Percentiles rank a stretch among this genome's conserved stretches.
These are phyloP conservation scores for Delitschia confertaspora DNA, from an alignment of 495 filamentous ascomycete species.

Conservation along the genomic window DNA sequence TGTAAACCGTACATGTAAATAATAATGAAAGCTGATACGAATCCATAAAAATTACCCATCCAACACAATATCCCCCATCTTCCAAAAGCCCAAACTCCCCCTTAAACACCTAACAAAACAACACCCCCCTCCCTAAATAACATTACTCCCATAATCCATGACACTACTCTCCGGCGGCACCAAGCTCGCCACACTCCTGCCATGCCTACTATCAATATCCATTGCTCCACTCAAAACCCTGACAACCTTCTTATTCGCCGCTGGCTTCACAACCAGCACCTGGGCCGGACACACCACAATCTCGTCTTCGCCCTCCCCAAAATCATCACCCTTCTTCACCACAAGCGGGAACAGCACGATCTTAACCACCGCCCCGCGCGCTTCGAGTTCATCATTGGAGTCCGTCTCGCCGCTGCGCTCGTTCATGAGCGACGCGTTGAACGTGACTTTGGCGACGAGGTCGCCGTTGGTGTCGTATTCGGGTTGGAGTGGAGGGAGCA, in stretches of 20 bases:
- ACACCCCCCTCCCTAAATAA: conserved; percentile 13
- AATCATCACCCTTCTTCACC: conserved; percentile 85
- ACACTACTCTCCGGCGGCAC: conserved; percentile 24
- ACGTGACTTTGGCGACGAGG: conserved; percentile 67
- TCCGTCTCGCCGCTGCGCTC: conserved; percentile 65
- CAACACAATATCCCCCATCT: too few species aligned
- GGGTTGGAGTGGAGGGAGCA: conserved; percentile 91
- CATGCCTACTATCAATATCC: conserved; percentile 33
- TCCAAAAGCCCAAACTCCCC: neutral
- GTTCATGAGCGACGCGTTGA: conserved; percentile 89
- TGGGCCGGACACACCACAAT: conserved; percentile 90
- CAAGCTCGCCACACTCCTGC: conserved; percentile 27
- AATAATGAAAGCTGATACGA: too few species aligned
- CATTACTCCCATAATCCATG: conserved; percentile 25
- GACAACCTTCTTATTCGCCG: conserved; percentile 37
- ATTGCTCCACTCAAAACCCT: conserved; percentile 37
- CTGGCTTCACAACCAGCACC: conserved; percentile 58
- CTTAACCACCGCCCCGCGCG: conserved; percentile 64
- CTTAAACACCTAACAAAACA: neutral
- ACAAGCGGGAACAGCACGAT: conserved; percentile 91
- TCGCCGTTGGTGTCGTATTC: conserved; percentile 92
- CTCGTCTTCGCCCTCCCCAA: conserved; percentile 76
- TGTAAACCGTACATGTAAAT: too few species aligned
- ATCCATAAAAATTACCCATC: too few species aligned
- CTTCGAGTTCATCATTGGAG: conserved; percentile 69